Conservation (phyloP, 148 eudicot species). For the Fagopyrum tataricum region DNA sequence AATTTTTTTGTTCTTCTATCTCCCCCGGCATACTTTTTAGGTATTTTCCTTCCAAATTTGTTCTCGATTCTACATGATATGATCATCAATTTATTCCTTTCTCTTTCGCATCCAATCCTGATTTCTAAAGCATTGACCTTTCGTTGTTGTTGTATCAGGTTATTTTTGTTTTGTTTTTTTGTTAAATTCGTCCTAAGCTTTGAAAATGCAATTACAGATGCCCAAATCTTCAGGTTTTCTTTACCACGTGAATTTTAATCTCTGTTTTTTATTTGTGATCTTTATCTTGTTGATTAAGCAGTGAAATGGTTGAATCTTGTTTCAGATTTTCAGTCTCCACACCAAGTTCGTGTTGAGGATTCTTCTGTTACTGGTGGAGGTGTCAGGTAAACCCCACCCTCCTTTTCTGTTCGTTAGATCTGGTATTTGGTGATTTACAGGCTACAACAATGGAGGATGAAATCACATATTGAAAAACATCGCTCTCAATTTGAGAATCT, state of each 20-base stretch:
- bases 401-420: neutral
- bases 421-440: neutral
- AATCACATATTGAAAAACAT: too few relatives aligned
- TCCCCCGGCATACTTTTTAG: too few relatives aligned
- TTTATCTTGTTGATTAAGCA: slow-evolving; percentile 19
- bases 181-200: neutral
- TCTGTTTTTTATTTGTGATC: slow-evolving; percentile 25
- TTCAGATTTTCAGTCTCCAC: slow-evolving; percentile 63
- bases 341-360: slow-evolving; percentile 54
- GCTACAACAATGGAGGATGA: too few relatives aligned
- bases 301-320: slow-evolving; percentile 69
- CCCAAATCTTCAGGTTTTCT: slow-evolving; percentile 7
- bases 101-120: too few relatives aligned
- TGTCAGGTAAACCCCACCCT: slow-evolving; percentile 41
- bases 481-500: neutral
- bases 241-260: slow-evolving; percentile 13
- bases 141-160: too few relatives aligned
- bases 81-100: too few relatives aligned
- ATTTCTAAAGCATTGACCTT: too few relatives aligned
- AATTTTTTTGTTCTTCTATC: too few relatives aligned
- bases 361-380: slow-evolving; percentile 84
- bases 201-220: slow-evolving; percentile 7
- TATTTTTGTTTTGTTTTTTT: too few relatives aligned
- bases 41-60: too few relatives aligned
- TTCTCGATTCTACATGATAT: too few relatives aligned